These are phyloP conservation scores for Candida jianshihensis DNA, from an alignment of 805 yeast species.

Conservation along the genomic window DNA sequence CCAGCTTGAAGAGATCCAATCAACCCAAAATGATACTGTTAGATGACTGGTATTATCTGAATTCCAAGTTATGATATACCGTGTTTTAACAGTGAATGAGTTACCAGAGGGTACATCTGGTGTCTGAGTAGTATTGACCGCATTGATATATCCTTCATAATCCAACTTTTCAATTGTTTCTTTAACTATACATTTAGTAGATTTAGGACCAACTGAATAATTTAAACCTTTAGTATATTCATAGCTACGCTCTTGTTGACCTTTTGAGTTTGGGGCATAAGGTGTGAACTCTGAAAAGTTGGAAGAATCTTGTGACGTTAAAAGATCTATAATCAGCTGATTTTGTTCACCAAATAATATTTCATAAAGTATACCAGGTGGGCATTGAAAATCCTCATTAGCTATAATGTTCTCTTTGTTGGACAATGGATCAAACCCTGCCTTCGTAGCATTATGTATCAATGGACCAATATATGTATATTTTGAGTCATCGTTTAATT, in stretches of 20 bases:
- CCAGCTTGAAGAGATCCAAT: constrained; percentile 93
- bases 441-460: constrained; percentile 50
- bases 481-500: constrained; percentile 31
- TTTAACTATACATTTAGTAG: constrained; percentile 63
- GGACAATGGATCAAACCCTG: constrained; percentile 35
- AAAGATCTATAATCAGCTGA: constrained; percentile 35
- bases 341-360: constrained; percentile 61
- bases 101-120: constrained; percentile 96
- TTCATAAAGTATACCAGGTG: constrained; percentile 69
- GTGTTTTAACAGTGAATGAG: constrained; percentile 68
- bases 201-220: constrained; percentile 87
- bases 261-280: constrained; percentile 31
- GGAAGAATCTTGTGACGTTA: constrained; percentile 30
- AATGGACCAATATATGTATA: constrained; percentile 58
- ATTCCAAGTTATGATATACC: constrained; percentile 73
- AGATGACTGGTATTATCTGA: constrained; percentile 52
- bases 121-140: constrained; percentile 60
- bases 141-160: constrained; percentile 45
- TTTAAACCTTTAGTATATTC: constrained; percentile 69
- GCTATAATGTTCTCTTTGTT: constrained; percentile 48
- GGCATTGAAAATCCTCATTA: constrained; percentile 51
- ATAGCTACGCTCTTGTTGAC: constrained; percentile 42
- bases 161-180: constrained; percentile 58
- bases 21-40: constrained; percentile 62
- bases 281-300: constrained; percentile 28